Evolutionary conservation across 2,329 filamentous ascomycete genomes (phyloP).

Genomic region (Scedosporium aurantiacum): DNA sequence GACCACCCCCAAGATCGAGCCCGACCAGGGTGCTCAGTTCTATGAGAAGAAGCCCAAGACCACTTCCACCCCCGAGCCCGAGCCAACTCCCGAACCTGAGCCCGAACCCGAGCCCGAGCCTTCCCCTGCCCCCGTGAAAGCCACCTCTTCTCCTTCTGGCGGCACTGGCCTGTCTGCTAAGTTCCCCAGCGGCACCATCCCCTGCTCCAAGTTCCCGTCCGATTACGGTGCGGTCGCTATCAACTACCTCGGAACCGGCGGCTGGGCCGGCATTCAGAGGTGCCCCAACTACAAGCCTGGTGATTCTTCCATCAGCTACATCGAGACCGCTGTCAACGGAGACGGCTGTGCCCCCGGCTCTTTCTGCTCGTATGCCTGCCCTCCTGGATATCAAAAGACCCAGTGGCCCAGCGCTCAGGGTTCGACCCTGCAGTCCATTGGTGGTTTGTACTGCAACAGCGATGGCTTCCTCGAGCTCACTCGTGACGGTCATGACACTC

Average conservation of each 20-base stretch:
- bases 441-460: slow-evolving; percentile 70
- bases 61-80: slow-evolving; percentile 19
- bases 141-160: slow-evolving; percentile 12
- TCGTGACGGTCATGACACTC: slow-evolving; percentile 50
- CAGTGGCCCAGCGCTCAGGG: slow-evolving; percentile 82
- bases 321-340: slow-evolving; percentile 52
- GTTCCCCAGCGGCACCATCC: slow-evolving; percentile 66
- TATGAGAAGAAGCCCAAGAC: slow-evolving; percentile 33
- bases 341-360: slow-evolving; percentile 47
- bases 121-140: slow-evolving; percentile 12
- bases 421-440: slow-evolving; percentile 68
- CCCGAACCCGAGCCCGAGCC: slow-evolving; percentile 15
- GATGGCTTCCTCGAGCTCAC: slow-evolving; percentile 68
- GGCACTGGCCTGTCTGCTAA: slow-evolving; percentile 47
- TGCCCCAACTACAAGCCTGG: slow-evolving; percentile 37
- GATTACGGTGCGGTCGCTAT: slow-evolving; percentile 68
- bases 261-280: slow-evolving; percentile 72
- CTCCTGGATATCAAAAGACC: slow-evolving; percentile 80
- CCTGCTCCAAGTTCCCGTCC: slow-evolving; percentile 65
- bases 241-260: slow-evolving; percentile 56
- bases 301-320: slow-evolving; percentile 48
- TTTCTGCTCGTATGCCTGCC: slow-evolving; percentile 91
- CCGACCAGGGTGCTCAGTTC: slow-evolving; percentile 34
- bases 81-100: slow-evolving; percentile 14
- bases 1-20: slow-evolving; percentile 37